Evolutionary conservation across 345 rosid genomes (phyloP).

Genomic region (Triadica sebifera): DNA sequence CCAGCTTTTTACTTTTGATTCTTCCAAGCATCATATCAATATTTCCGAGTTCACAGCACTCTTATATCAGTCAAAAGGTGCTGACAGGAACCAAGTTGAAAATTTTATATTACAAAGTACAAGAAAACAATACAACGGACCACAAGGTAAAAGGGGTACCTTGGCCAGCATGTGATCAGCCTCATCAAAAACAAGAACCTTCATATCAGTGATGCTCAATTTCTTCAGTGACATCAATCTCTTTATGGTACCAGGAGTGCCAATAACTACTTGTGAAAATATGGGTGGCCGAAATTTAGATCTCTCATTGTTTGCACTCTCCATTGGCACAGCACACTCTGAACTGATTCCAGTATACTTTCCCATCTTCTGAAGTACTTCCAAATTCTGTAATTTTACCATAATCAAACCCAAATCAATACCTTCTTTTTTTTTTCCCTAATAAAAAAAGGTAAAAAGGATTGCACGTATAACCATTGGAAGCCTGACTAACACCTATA

Average conservation of each 20-base stretch:
- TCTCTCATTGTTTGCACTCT: slow-evolving; percentile 33
- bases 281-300: slow-evolving; percentile 42
- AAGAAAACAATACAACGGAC: background rate
- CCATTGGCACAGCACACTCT: slow-evolving; percentile 71
- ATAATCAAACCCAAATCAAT: background rate
- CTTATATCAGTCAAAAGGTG: too few species aligned
- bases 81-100: background rate
- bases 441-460: background rate
- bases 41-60: background rate
- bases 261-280: slow-evolving; percentile 78
- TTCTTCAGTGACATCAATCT: slow-evolving; percentile 67
- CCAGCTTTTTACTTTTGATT: background rate
- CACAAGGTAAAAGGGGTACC: slow-evolving; percentile 31
- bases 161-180: slow-evolving; percentile 97
- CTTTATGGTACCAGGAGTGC: slow-evolving; percentile 93
- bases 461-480: background rate
- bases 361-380: slow-evolving; percentile 92
- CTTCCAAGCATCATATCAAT: background rate
- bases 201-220: slow-evolving; percentile 46
- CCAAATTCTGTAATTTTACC: slow-evolving; percentile 59
- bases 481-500: background rate
- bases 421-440: too few species aligned
- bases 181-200: slow-evolving; percentile 93
- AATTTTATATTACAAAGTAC: background rate
- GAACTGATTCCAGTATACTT: slow-evolving; percentile 76